Evolutionary conservation across 2,329 filamentous ascomycete species (phyloP).

Genomic region (Aspergillus tubingensis): DNA sequence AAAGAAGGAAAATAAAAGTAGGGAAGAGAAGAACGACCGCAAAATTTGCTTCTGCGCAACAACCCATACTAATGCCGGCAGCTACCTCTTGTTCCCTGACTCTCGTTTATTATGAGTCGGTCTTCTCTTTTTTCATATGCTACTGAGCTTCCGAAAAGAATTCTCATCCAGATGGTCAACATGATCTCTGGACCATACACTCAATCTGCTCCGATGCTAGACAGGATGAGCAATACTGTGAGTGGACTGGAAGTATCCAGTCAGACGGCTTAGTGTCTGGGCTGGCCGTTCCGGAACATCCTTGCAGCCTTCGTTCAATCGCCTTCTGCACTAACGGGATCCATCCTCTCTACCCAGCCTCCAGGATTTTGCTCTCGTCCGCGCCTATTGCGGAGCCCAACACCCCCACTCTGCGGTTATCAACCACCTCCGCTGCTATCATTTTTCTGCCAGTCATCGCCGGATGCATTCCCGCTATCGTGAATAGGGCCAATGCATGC

Average conservation of each 20-base stretch:
- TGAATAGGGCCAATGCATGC: constrained; percentile 26
- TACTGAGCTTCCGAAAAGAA: not conserved
- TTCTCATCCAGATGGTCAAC: not conserved
- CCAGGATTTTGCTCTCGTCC: constrained; percentile 25
- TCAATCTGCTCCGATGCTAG: not conserved
- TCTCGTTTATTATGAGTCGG: not conserved
- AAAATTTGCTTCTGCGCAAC: not conserved
- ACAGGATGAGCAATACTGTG: not conserved
- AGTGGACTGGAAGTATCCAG: not conserved
- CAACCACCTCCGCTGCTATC: constrained; percentile 20
- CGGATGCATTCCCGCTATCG: constrained; percentile 24
- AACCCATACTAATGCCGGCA: not conserved
- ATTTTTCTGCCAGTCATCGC: constrained; percentile 27
- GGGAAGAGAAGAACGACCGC: not conserved
- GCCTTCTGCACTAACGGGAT: constrained; percentile 17
- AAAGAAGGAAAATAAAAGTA: not conserved
- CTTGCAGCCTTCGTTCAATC: constrained; percentile 17
- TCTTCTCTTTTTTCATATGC: not conserved
- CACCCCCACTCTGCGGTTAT: constrained; percentile 29
- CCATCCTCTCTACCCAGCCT: constrained; percentile 21
- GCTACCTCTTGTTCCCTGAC: not conserved
- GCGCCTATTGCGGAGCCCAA: constrained; percentile 24
- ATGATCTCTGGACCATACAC: not conserved
- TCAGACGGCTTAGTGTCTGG: not conserved
- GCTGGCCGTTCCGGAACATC: constrained; percentile 12